phyloP scores from a whole-genome alignment of 345 rosid species.

The Erysimum cheiranthoides region DNA sequence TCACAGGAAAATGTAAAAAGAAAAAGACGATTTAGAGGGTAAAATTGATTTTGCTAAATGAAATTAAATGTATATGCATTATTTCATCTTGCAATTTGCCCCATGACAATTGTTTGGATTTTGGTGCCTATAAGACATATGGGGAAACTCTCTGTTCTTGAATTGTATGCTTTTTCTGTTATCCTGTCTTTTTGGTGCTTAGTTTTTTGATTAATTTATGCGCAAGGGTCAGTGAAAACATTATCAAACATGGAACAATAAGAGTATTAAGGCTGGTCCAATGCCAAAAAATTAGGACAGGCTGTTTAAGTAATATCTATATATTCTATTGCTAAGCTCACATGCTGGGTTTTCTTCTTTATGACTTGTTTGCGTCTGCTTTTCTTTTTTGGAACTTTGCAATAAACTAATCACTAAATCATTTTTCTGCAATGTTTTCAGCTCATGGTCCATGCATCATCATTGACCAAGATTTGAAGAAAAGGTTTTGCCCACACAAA shows the following conservation, averaged over 20 bases:
- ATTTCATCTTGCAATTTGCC: conserved; percentile 3
- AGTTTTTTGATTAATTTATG: conserved; percentile 26
- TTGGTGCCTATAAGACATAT: conserved; percentile 22
- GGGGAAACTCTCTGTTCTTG: conserved; percentile 33
- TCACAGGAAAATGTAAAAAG: not conserved
- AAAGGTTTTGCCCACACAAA: conserved; percentile 45
- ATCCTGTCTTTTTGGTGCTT: not conserved
- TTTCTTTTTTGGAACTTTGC: conserved; percentile 44
- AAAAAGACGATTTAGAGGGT: not conserved
- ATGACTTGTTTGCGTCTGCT: conserved; percentile 53
- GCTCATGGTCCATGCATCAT: conserved; percentile 52
- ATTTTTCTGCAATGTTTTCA: conserved; percentile 54
- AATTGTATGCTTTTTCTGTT: conserved; percentile 25
- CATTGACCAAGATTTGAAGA: conserved; percentile 61
- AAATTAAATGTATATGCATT: conserved; percentile 6
- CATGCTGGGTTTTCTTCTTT: conserved; percentile 61
- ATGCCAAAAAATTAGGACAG: conserved; percentile 59
- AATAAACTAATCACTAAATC: conserved; percentile 56
- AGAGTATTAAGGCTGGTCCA: conserved; percentile 36
- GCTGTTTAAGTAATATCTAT: conserved; percentile 31
- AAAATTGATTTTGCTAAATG: not conserved
- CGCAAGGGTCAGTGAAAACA: not conserved
- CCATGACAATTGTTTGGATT: conserved; percentile 1
- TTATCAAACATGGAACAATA: conserved; percentile 6
- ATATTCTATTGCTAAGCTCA: conserved; percentile 67